Percentiles rank a stretch among this genome's conserved stretches.
These are phyloP conservation scores for Hibiscus syriacus DNA, from an alignment of 345 rosid species.

Conservation along the genomic window DNA sequence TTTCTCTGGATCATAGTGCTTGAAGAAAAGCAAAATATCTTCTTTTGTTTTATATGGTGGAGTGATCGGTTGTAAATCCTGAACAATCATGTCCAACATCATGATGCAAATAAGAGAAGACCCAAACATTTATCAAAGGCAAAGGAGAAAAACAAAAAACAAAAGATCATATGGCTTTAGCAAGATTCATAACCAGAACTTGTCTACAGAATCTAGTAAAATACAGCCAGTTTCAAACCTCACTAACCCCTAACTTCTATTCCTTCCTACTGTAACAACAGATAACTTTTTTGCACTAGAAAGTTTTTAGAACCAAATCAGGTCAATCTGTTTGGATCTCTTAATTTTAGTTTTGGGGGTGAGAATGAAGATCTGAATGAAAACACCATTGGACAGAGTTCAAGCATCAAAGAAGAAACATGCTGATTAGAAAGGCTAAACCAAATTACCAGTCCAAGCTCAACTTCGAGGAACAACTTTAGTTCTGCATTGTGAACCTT, in stretches of 20 bases:
- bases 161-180: background rate
- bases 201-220: no score
- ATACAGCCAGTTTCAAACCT: no score
- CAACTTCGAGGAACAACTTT: constrained; percentile 65
- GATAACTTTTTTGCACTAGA: no score
- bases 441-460: constrained; percentile 46
- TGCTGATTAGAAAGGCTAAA: constrained; percentile 2
- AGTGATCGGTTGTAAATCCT: constrained; percentile 49
- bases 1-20: constrained; percentile 62
- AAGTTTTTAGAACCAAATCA: background rate
- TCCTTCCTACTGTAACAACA: no score
- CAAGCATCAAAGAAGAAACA: background rate
- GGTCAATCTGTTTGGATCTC: background rate
- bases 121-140: background rate
- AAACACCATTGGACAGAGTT: background rate
- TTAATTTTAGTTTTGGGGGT: background rate
- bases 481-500: constrained; percentile 50
- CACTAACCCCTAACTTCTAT: no score
- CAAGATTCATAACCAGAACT: no score
- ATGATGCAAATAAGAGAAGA: constrained; percentile 1
- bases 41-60: constrained; percentile 56
- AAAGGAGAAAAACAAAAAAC: background rate
- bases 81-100: constrained; percentile 8
- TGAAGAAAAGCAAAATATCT: constrained; percentile 61
- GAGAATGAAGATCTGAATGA: background rate